Base-by-base conservation (phyloP, 345 rosid genomes). In the Rhizophora mangle region DNA sequence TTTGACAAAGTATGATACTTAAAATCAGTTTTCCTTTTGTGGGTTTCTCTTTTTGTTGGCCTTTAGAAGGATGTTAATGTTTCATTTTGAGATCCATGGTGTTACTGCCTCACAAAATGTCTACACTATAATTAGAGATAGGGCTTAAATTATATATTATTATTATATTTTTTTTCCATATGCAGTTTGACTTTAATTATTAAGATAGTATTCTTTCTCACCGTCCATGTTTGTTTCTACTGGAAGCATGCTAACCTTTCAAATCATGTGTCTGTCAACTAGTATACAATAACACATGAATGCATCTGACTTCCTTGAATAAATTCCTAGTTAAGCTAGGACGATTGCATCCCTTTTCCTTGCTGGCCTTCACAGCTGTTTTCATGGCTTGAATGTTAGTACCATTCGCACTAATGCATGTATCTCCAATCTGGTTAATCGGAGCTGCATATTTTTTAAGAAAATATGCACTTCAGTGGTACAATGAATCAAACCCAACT, bases 291-390 rank as follows among this genome's bases (percentile, higher is more conserved):
- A 19, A 32, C 3, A 36, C 52, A 32, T 70, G 29, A 74, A 68
- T 49, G 81, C 62, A 76, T 70, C 70, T 22, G 39, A 22, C 58
- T 53, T 2, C 57, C 9, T 63, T 3, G 32, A 55, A 22, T 56
- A 37, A 55, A 34, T 13, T 43, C 49, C 49, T 11, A 43, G 49
- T 43, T 13, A 43, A 3, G 19, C 18, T 43, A 13, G 49, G 5
- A 27, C 8, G 15, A 34, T 4, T 4, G 4, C 2, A 21, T 21
- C 20, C 51, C 6, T 8, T 8, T 13, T 62, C 27, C 62, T 31
- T 31, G 55, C 47, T 64, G 49, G 39, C 43, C 34, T 69, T 30
- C 9, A 67, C 81, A 74, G 82, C 72, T 78, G 67, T 74, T 18
- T n/a, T 29, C 20, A 30, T 31, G 20, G 61, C 22, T 62, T 19